phyloP scores from a whole-genome alignment of 345 rosid genomes.

The Euphorbia pulcherrima region DNA sequence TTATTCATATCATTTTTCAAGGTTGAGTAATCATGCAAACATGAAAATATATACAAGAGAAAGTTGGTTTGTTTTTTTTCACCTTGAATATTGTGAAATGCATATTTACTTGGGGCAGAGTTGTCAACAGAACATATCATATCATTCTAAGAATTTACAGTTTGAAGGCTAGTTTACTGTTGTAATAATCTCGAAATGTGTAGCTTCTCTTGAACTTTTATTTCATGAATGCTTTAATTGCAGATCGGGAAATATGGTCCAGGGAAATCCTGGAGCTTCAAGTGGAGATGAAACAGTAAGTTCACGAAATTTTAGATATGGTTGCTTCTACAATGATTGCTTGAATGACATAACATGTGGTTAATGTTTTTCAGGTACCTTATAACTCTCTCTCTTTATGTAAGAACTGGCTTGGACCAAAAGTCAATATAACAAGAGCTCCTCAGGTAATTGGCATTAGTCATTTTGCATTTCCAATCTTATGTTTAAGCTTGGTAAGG shows the following conservation, averaged over 20 bases:
- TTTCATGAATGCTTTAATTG: constrained; percentile 23
- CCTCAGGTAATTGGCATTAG: constrained; percentile 61
- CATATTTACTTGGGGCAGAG: background rate
- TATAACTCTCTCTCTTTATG: constrained; percentile 96
- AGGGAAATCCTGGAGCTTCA: constrained; percentile 83
- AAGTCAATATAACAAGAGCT: constrained; percentile 83
- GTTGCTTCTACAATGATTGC: constrained; percentile 9
- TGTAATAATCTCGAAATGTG: background rate
- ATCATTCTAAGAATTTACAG: background rate
- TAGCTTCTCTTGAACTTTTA: background rate
- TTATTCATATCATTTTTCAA: background rate
- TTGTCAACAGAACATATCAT: background rate
- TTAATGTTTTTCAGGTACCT: constrained; percentile 56
- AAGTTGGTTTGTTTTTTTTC: constrained; percentile 6
- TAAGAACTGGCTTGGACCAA: constrained; percentile 92
- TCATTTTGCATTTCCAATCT: background rate
- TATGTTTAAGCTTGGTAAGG: background rate
- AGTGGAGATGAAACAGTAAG: constrained; percentile 96
- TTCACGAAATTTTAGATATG: constrained; percentile 20
- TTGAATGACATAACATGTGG: constrained; percentile 2
- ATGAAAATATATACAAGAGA: background rate
- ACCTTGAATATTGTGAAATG: background rate
- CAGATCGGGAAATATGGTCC: constrained; percentile 86
- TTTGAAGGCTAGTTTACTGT: background rate
- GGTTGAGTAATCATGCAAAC: background rate